A percentile compares a stretch with the other conserved stretches of the same genome.
Evolutionary conservation across 116 monocot species (phyloP).

Genomic region (Posidonia oceanica): DNA sequence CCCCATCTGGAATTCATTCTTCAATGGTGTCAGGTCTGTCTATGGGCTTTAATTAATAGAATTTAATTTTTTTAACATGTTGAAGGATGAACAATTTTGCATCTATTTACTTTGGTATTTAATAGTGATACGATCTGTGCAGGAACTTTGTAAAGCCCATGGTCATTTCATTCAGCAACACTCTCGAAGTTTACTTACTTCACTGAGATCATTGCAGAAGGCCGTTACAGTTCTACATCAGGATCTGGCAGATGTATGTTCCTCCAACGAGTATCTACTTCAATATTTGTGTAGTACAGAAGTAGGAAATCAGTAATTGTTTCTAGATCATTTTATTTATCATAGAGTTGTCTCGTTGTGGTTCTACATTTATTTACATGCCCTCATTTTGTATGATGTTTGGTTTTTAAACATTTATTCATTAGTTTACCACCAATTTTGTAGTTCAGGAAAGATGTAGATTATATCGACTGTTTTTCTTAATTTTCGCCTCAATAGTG

Average conservation of each 20-base stretch:
- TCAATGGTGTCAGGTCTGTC: slow-evolving; percentile 79
- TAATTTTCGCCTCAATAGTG: too few species aligned
- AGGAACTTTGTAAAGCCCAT: slow-evolving; percentile 87
- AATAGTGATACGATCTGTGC: background rate
- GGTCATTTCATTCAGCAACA: slow-evolving; percentile 77
- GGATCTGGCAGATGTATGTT: slow-evolving; percentile 77
- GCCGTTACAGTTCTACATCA: slow-evolving; percentile 75
- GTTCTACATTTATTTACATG: too few species aligned
- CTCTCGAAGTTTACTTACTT: slow-evolving; percentile 64
- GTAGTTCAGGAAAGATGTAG: too few species aligned
- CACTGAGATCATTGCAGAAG: slow-evolving; percentile 84
- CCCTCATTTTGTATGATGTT: too few species aligned
- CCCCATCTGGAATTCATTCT: slow-evolving; percentile 92
- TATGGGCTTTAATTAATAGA: background rate
- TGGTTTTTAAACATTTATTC: too few species aligned
- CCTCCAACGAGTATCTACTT: slow-evolving; percentile 83
- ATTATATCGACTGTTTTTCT: too few species aligned
- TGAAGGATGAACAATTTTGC: background rate
- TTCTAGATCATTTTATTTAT: background rate
- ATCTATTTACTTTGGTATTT: too few species aligned
- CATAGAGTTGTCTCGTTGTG: background rate
- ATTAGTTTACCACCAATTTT: too few species aligned
- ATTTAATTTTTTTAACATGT: background rate
- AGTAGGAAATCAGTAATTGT: background rate
- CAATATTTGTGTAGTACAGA: slow-evolving; percentile 54